Base-by-base conservation (phyloP, 2,329 filamentous ascomycete species). In the Chrysoporthe puriensis region DNA sequence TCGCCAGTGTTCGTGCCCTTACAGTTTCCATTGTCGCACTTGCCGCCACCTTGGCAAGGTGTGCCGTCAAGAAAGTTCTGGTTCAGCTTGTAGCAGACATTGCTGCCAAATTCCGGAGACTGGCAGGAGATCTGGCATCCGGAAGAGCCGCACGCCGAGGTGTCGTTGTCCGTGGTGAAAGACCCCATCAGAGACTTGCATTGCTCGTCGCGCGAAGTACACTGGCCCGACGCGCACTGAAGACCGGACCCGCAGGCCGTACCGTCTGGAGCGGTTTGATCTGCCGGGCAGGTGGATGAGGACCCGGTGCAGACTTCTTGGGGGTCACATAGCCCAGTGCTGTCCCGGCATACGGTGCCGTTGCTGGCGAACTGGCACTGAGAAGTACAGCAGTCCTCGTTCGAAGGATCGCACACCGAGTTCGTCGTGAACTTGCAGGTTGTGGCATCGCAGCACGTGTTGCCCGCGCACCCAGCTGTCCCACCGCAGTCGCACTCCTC, bases 401-500 rank as follows among this genome's bases (percentile, higher is more conserved):
- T 96, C 72, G 84, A 81, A 14, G 88, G 86, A 77, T 96, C 92
- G 78, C 96, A 99, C 46, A 94, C 88, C 40, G 95, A 90, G 71
- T 84, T 86, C 65, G 80, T 77, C 64, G 85, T 91, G 83, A 97
- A 97, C 74, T 90, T 92, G 87, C 96, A 99, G 0, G 96, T 98
- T 3, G 80, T 86, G 1, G 94, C 80, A 73, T 99, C 85, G 80
- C 96, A 99, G 83, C 96, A 99, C 16, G 78, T 75, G 79, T 98
- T 96, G 74, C 84, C 79, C 34, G 83, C 87, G 77, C 96, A 99
- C 50, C 87, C 87, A 16, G 82, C 79, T 16, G 83, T 81, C 65
- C 95, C 95, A 70, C 96, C 96, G 75, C 96, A 99, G 79, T 99
- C 96, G 79, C 96, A 99, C 64, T 99, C 91, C 79, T 99, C 96